Base-by-base conservation (phyloP, 306 rosid genomes). In the Phaseolus lunatus region DNA sequence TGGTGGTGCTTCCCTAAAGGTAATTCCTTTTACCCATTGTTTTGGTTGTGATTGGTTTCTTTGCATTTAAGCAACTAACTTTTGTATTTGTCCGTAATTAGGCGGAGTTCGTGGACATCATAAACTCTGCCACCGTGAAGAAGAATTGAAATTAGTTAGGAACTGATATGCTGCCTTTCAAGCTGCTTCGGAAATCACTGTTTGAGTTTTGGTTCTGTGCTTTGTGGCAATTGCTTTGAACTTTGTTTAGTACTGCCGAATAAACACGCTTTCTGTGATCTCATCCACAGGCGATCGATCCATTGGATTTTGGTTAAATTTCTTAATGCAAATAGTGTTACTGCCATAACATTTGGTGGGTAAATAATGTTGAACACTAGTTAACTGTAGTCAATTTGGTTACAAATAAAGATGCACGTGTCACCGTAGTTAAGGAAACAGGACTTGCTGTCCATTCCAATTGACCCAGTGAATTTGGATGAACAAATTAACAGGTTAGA, bases 1-100 rank as follows among this genome's bases (percentile, higher is more conserved):
- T 61, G 98, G 98, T 4, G 97, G 97, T 85, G 97, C 97, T 88
- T 94, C 97, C 57, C 85, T 92, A 39, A 89, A 92, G 97, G 96
- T 91, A 59, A 48, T 44, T 53, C 16, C 31, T 13, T 45, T 41
- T 37, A 39, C 12, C 74, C 58, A 47, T 16, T 72, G n/a, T 18
- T 81, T 45, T 54, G n/a, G 19, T 58, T 66, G 31, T 44, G 39
- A 0, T 65, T 79, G 71, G 54, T 67, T 86, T 68, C 61, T 39
- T 43, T 52, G 18, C 50, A 4, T 80, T 66, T 80, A 33, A 70
- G 52, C 48, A 31, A 29, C 81, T 64, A 57, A 86, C 77, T 45
- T 26, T 20, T 24, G 9, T 50, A 2, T 13, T 57, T 81, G 43
- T 22, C 37, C 78, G 76, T 66, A 35, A 49, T 19, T 66, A 91